A percentile compares a stretch with the other conserved stretches of the same genome.
phyloP scores from a whole-genome alignment of 192 early-diverging fungal genomes.

The Backusella tarrabulga region DNA sequence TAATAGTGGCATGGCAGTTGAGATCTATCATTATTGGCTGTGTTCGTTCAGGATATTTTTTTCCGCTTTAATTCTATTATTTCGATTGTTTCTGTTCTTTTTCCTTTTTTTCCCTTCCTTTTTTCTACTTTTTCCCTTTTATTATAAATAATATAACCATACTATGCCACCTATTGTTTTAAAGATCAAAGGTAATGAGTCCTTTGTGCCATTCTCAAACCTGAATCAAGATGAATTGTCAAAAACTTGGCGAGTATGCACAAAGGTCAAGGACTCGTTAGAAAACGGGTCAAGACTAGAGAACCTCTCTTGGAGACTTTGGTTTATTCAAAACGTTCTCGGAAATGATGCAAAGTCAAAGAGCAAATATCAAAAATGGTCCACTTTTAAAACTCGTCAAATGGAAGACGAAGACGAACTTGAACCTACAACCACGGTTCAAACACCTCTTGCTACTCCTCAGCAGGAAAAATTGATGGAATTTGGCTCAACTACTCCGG shows the following conservation, averaged over 20 bases:
- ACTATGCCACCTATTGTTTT: constrained; percentile 64
- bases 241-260: constrained; percentile 75
- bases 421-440: not conserved
- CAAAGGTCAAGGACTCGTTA: constrained; percentile 79
- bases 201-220: constrained; percentile 66
- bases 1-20: not conserved
- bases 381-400: not conserved
- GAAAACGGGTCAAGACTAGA: constrained; percentile 79
- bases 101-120: not conserved
- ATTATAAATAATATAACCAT: not conserved
- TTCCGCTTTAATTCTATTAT: constrained; percentile 4
- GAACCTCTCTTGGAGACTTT: constrained; percentile 83
- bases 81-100: constrained; percentile 4
- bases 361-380: not conserved
- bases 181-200: constrained; percentile 69
- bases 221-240: constrained; percentile 74
- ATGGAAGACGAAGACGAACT: not conserved
- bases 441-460: not conserved
- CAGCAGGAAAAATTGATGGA: not conserved
- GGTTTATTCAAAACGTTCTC: constrained; percentile 70
- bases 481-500: not conserved
- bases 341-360: constrained; percentile 8
- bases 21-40: not conserved
- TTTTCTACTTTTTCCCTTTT: not conserved
- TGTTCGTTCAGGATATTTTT: not conserved